A percentile compares a stretch with the other conserved stretches of the same genome.
phyloP scores from a whole-genome alignment of 179 eudicot genomes.

The Monotropa hypopitys region DNA sequence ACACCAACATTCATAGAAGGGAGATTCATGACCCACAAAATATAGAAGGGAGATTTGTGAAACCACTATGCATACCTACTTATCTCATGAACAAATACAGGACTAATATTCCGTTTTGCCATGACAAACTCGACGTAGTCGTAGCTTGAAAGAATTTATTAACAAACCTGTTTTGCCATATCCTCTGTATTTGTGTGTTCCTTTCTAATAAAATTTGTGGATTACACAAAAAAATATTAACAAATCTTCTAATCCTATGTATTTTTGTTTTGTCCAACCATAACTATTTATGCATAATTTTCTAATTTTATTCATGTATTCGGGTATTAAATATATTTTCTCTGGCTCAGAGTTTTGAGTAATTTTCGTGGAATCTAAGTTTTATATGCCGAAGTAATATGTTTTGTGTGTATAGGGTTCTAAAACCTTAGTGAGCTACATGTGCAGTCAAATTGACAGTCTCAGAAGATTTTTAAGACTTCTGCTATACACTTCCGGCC shows the following conservation, averaged over 20 bases:
- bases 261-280: background rate
- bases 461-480: background rate
- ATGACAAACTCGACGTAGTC: background rate
- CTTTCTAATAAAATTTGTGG: no score
- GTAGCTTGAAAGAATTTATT: background rate
- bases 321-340: background rate
- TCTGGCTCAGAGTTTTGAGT: background rate
- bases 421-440: background rate
- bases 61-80: background rate
- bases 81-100: background rate
- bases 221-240: no score
- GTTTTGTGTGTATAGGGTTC: background rate
- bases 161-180: no score
- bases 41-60: background rate
- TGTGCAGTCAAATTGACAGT: background rate
- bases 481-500: no score
- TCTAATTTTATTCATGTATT: background rate
- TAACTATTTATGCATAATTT: background rate
- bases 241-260: background rate
- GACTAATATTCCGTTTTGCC: background rate
- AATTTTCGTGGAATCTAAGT: background rate
- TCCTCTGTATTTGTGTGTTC: no score
- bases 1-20: background rate
- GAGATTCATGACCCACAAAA: background rate
- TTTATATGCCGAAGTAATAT: background rate